phyloP scores from a whole-genome alignment of 2,329 filamentous ascomycete genomes.

The Gnomoniopsis sp. region DNA sequence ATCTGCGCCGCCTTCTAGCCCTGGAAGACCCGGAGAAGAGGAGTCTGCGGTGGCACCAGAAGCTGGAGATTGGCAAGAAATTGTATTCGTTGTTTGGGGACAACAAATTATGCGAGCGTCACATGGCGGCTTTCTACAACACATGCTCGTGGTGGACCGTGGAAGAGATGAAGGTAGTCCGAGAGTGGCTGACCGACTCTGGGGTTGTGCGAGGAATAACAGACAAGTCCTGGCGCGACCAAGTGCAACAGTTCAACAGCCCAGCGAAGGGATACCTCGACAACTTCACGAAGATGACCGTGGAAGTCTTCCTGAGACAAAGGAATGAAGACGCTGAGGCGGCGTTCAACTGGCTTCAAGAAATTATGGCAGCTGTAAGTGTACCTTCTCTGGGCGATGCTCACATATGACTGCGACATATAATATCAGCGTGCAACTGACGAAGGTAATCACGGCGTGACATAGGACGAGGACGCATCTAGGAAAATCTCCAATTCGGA shows the following conservation, averaged over 20 bases:
- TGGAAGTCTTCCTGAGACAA: background rate
- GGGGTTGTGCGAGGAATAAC: conserved; percentile 18
- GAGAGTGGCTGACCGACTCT: conserved; percentile 22
- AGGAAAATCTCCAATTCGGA: background rate
- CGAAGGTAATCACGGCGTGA: background rate
- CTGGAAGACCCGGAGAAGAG: conserved; percentile 19
- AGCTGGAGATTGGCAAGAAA: conserved; percentile 20
- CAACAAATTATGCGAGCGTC: conserved; percentile 14
- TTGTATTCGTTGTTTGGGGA: conserved; percentile 23
- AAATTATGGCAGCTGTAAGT: background rate
- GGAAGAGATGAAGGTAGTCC: conserved; percentile 18
- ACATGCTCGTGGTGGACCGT: conserved; percentile 16
- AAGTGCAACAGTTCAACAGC: conserved; percentile 14
- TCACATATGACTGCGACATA: background rate
- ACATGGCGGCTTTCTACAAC: conserved; percentile 17
- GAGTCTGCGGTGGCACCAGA: conserved; percentile 15
- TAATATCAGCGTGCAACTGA: too few species aligned
- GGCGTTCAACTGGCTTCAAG: background rate
- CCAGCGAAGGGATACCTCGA: conserved; percentile 20
- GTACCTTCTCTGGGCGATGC: background rate
- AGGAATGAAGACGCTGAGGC: background rate
- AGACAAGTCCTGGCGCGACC: conserved; percentile 20
- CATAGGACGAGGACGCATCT: background rate
- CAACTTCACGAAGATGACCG: background rate
- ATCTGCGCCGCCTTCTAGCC: conserved; percentile 21